phyloP scores from a whole-genome alignment of 2,329 filamentous ascomycete species.

The Fusarium liriodendri region DNA sequence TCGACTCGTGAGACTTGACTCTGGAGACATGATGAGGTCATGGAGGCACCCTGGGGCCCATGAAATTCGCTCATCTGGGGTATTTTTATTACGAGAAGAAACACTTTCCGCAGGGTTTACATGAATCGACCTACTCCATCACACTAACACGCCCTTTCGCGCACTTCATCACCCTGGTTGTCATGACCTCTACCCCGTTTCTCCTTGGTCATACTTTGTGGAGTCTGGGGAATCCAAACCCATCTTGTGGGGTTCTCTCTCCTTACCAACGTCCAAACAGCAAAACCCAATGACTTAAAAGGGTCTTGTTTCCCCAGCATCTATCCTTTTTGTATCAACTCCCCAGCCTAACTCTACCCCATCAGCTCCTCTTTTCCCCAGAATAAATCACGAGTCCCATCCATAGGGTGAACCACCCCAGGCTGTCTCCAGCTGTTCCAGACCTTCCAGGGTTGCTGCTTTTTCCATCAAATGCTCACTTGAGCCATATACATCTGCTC shows the following conservation, averaged over 20 bases:
- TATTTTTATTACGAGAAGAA: not conserved
- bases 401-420: not conserved
- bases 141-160: not conserved
- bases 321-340: not conserved
- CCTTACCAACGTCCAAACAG: not conserved
- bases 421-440: not conserved
- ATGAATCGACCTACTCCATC: not conserved
- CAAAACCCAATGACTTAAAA: not conserved
- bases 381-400: not conserved
- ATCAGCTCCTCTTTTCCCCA: not conserved
- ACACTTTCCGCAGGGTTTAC: not conserved
- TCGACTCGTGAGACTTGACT: not conserved
- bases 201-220: not conserved
- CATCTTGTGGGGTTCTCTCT: not conserved
- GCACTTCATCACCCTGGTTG: not conserved
- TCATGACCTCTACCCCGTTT: not conserved
- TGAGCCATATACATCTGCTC: not conserved
- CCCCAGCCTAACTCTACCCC: not conserved
- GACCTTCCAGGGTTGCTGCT: not conserved
- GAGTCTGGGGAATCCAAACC: not conserved
- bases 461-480: not conserved
- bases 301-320: not conserved
- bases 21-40: not conserved
- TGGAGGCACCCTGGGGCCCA: not conserved
- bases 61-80: not conserved